phyloP scores from a whole-genome alignment of 2,329 filamentous ascomycete species.

The Fusarium avenaceum region DNA sequence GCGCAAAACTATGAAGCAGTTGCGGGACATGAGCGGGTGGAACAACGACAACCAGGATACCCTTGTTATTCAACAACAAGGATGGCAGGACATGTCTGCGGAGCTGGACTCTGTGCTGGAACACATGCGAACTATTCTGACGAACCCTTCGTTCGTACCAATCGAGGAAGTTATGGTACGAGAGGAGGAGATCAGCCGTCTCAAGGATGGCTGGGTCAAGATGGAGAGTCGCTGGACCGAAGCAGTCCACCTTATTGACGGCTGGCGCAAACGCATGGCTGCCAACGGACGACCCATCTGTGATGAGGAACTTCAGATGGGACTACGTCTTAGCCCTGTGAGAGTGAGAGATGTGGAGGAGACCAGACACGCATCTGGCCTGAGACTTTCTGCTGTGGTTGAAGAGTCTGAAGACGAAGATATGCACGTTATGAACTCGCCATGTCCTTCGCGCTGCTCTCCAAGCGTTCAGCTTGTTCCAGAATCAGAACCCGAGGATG shows the following conservation, averaged over 20 bases:
- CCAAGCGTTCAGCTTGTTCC: constrained; percentile 30
- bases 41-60: constrained; percentile 53
- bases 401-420: constrained; percentile 60
- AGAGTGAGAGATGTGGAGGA: constrained; percentile 66
- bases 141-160: constrained; percentile 95
- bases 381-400: constrained; percentile 61
- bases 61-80: constrained; percentile 55
- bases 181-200: constrained; percentile 87
- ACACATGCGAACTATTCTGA: constrained; percentile 85
- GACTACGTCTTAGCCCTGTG: constrained; percentile 73
- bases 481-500: constrained; percentile 44
- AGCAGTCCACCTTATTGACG: constrained; percentile 89
- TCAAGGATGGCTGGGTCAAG: constrained; percentile 89
- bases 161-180: constrained; percentile 94
- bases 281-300: constrained; percentile 78
- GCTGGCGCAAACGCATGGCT: constrained; percentile 88
- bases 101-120: constrained; percentile 84
- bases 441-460: constrained; percentile 47
- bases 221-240: constrained; percentile 95
- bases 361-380: constrained; percentile 56
- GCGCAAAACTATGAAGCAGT: constrained; percentile 75
- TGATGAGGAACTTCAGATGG: constrained; percentile 75
- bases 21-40: constrained; percentile 78
- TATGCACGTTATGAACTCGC: constrained; percentile 43
- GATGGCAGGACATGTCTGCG: constrained; percentile 74